Evolutionary conservation across 1,139 yeast genomes (phyloP), one percentile per base, ranked within the genome.

Genomic region (Debaryomyces psychrophilus): DNA sequence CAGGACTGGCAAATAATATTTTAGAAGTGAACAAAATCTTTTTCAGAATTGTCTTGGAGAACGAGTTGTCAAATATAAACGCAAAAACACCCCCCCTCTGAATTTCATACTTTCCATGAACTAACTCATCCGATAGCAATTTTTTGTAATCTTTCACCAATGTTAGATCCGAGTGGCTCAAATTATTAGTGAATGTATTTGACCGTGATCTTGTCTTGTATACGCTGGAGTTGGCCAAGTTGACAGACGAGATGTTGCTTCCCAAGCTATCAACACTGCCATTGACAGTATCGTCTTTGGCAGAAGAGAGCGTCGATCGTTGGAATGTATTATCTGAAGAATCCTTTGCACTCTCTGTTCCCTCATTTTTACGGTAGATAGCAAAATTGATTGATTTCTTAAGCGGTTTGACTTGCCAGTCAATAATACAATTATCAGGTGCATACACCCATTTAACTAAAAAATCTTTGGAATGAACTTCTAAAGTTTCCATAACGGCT

Each of bases 361-460:
- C 61, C 12, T 69, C 78, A 28, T 68, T 69, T 54, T 74, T 75
- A 43, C 71, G 66, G 59, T 82, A 85, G 39, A 83, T 72, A 8
- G 87, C 83, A 57, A 83, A 79, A 56, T 82, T 81, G 54, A 92
- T 83, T n/a, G 96, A 87, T 59, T 84, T 85, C 62, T 87, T 90
- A 58, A 85, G 64, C 1, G 98, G 97, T 58, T 85, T 87, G 42
- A 90, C 77, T 60, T 86, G 92, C 87, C 95, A 93, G 52, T 81
- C 81, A 38, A 92, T 78, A 20, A 77, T 66, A 26, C 85, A 79
- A 50, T 82, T 79, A 37, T 82, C 85, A 0, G 88, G 85, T 7
- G 86, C 89, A 52, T 83, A 80, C 49, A 90, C 83, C 98, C 98
- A 93, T 58, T 92, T 89, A 59, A 92, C 87, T 54, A 90, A 80